A percentile compares a stretch with the other conserved stretches of the same genome.
These are phyloP conservation scores for Globisporangium alternatum DNA, from an alignment of 352 stramenopile genomes.

Conservation along the genomic window DNA sequence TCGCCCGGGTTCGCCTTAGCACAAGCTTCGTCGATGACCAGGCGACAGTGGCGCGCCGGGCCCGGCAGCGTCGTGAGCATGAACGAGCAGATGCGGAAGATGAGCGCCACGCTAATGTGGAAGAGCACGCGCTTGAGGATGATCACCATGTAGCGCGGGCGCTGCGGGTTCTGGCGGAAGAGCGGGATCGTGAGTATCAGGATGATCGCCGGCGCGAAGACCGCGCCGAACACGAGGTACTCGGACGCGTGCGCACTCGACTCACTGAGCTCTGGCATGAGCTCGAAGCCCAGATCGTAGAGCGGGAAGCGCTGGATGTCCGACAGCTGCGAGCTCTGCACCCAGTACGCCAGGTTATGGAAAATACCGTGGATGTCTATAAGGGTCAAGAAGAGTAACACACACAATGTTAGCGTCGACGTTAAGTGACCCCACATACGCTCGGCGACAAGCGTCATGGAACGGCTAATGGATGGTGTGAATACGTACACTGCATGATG, in stretches of 20 bases:
- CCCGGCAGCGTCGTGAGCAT: slow-evolving; percentile 70
- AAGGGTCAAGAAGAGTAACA: not conserved
- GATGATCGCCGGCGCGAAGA: slow-evolving; percentile 73
- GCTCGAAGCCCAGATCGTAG: slow-evolving; percentile 71
- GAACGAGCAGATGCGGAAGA: slow-evolving; percentile 79
- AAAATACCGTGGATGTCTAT: slow-evolving; percentile 77
- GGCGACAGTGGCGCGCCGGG: slow-evolving; percentile 66
- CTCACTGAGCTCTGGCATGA: slow-evolving; percentile 66
- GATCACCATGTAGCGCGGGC: slow-evolving; percentile 74
- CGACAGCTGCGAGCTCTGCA: slow-evolving; percentile 67
- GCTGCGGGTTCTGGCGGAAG: slow-evolving; percentile 58
- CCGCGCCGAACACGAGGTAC: slow-evolving; percentile 68
- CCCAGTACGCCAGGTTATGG: slow-evolving; percentile 86
- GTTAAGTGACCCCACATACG: not conserved
- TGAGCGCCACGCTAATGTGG: slow-evolving; percentile 71
- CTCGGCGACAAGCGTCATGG: too few relatives aligned
- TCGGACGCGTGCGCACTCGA: slow-evolving; percentile 52
- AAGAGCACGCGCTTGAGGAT: slow-evolving; percentile 79
- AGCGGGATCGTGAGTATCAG: slow-evolving; percentile 64
- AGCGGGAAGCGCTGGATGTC: slow-evolving; percentile 67
- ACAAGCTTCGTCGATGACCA: slow-evolving; percentile 68
- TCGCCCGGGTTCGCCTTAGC: slow-evolving; percentile 40
- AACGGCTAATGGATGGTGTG: too few relatives aligned
- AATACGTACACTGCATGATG: slow-evolving; percentile 76
- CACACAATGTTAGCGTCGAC: not conserved